phyloP scores from a whole-genome alignment of 192 early-diverging fungal genomes.

The Linnemannia zychae region DNA sequence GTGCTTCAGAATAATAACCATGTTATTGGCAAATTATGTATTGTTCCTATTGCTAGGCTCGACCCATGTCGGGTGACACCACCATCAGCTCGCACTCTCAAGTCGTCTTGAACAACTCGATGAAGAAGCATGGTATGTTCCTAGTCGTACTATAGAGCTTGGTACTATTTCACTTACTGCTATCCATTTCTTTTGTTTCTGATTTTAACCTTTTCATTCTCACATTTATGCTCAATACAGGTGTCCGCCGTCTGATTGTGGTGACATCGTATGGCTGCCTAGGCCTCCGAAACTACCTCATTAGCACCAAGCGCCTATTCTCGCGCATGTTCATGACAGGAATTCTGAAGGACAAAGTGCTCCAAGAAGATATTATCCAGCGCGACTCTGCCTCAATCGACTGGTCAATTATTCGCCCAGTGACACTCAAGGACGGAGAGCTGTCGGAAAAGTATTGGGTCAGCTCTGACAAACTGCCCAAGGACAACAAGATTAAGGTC shows the following conservation, averaged over 20 bases:
- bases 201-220: neutral
- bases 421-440: slow-evolving; percentile 52
- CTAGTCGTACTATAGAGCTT: neutral
- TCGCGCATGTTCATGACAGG: slow-evolving; percentile 54
- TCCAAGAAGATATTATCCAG: slow-evolving; percentile 54
- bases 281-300: slow-evolving; percentile 49
- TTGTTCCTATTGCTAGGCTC: slow-evolving; percentile 18
- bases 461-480: slow-evolving; percentile 35
- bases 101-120: slow-evolving; percentile 47
- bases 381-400: slow-evolving; percentile 42
- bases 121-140: slow-evolving; percentile 53
- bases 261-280: slow-evolving; percentile 50
- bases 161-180: neutral
- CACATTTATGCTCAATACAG: slow-evolving; percentile 10
- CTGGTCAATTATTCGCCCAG: slow-evolving; percentile 59
- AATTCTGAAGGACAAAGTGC: slow-evolving; percentile 54
- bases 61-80: slow-evolving; percentile 40
- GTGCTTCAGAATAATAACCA: neutral
- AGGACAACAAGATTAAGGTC: slow-evolving; percentile 36
- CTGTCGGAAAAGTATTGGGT: slow-evolving; percentile 38
- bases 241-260: slow-evolving; percentile 45
- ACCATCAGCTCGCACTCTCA: slow-evolving; percentile 51
- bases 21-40: neutral
- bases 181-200: neutral
- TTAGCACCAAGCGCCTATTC: slow-evolving; percentile 41